phyloP scores from a whole-genome alignment of 2,329 filamentous ascomycete genomes.

The Fusarium zealandicum region DNA sequence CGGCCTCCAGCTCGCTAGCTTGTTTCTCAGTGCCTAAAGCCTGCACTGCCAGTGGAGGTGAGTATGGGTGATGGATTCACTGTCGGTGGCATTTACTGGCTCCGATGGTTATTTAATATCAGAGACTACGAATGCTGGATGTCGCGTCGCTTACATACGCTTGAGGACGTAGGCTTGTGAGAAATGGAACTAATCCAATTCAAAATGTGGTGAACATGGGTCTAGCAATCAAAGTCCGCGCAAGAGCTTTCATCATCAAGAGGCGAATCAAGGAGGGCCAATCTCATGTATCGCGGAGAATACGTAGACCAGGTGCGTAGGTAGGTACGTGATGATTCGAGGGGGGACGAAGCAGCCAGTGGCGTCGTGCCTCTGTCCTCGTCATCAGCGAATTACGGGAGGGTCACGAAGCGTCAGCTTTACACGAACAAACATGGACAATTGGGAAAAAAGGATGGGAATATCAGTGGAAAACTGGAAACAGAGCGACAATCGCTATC shows the following conservation, averaged over 20 bases:
- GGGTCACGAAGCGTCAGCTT: conserved; percentile 19
- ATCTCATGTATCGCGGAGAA: conserved; percentile 16
- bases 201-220: conserved; percentile 11
- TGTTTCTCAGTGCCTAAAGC: too few species aligned
- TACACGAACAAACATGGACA: background rate
- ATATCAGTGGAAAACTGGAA: conserved; percentile 26
- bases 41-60: background rate
- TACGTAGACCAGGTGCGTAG: conserved; percentile 28
- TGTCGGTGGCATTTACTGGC: conserved; percentile 11
- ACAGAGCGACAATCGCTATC: conserved; percentile 29
- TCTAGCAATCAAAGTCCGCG: conserved; percentile 22
- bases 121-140: conserved; percentile 15
- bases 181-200: background rate
- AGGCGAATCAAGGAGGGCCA: conserved; percentile 26
- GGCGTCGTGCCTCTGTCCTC: conserved; percentile 27
- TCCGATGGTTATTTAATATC: conserved; percentile 24
- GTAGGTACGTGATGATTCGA: conserved; percentile 13
- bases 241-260: conserved; percentile 36
- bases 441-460: conserved; percentile 22
- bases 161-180: conserved; percentile 8
- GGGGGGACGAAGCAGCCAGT: conserved; percentile 18
- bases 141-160: conserved; percentile 9
- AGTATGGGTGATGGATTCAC: background rate
- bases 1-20: too few species aligned
- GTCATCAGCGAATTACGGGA: conserved; percentile 31